These are phyloP conservation scores for Dimargaris cristalligena DNA, from an alignment of 192 early-diverging fungal species.

Conservation along the genomic window DNA sequence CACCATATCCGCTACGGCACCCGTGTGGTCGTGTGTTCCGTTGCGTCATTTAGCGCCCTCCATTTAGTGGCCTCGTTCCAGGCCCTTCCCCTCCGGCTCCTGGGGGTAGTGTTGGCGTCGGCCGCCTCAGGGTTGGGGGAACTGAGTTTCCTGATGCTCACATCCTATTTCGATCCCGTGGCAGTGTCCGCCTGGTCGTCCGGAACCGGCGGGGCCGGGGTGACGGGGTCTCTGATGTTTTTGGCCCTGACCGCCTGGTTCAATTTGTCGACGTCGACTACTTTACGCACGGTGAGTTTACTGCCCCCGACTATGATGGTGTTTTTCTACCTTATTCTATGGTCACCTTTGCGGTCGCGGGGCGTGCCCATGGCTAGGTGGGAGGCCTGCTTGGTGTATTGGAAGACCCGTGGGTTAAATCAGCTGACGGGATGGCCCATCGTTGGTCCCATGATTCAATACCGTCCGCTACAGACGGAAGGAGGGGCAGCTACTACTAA, in stretches of 20 bases:
- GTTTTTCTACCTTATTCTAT: neutral
- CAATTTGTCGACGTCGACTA: conserved; percentile 14
- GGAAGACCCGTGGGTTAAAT: too few species aligned
- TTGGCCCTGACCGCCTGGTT: conserved; percentile 24
- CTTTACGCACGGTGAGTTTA: conserved; percentile 18
- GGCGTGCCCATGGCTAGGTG: conserved; percentile 10
- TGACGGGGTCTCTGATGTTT: conserved; percentile 21
- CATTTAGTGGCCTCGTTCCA: conserved; percentile 18
- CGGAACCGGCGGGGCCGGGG: conserved; percentile 27
- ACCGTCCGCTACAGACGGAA: too few species aligned
- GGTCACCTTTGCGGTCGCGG: neutral
- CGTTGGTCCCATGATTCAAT: too few species aligned
- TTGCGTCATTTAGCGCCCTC: conserved; percentile 13
- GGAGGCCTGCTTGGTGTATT: too few species aligned
- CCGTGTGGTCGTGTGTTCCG: neutral
- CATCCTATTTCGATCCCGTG: conserved; percentile 18
- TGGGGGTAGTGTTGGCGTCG: conserved; percentile 25
- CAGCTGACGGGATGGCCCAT: too few species aligned
- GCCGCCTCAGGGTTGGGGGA: conserved; percentile 25
- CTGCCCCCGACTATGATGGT: neutral
- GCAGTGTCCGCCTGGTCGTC: conserved; percentile 26
- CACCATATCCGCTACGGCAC: conserved; percentile 13
- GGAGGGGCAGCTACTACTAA: neutral
- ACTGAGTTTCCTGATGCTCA: conserved; percentile 28
- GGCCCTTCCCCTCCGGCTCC: conserved; percentile 10